Evolutionary conservation across 768 basidiomycete genomes (phyloP).

Genomic region (Strobilomyces echinocephalus): DNA sequence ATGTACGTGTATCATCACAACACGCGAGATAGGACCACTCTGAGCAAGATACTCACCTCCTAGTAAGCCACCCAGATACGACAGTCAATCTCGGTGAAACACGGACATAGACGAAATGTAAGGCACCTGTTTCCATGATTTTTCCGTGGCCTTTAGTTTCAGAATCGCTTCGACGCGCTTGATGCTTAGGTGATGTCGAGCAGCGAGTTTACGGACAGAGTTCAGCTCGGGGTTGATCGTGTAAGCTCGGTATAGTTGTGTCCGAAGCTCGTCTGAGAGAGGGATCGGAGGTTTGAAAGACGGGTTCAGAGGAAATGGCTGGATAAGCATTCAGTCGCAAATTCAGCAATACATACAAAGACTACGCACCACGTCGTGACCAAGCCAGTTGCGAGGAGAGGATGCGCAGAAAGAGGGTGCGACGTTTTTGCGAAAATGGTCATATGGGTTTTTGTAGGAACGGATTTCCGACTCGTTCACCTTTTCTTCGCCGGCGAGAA

Average conservation of each 20-base stretch:
- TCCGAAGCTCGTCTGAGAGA: constrained; percentile 56
- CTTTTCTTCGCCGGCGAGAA: constrained; percentile 11
- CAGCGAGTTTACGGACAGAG: constrained; percentile 56
- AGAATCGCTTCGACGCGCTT: constrained; percentile 82
- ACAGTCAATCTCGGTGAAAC: constrained; percentile 9
- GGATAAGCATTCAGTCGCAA: not conserved
- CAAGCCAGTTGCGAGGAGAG: constrained; percentile 59
- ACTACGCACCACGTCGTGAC: constrained; percentile 48
- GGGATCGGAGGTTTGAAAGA: constrained; percentile 79
- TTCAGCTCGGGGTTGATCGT: constrained; percentile 54
- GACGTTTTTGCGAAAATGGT: constrained; percentile 18
- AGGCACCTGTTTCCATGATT: constrained; percentile 66
- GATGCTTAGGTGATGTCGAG: constrained; percentile 59
- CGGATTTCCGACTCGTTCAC: constrained; percentile 17
- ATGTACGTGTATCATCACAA: constrained; percentile 52
- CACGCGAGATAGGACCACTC: not conserved
- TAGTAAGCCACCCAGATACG: constrained; percentile 16
- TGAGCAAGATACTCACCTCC: constrained; percentile 35
- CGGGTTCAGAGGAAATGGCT: constrained; percentile 87
- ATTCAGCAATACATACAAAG: constrained; percentile 8
- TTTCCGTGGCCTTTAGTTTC: constrained; percentile 75
- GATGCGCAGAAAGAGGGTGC: constrained; percentile 25
- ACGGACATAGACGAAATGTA: not conserved
- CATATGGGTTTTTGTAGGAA: constrained; percentile 13
- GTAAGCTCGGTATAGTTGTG: constrained; percentile 55